Evolutionary conservation across 225 moss, liverwort and hornwort genomes (phyloP).

Genomic region (Takakia lepidozioides): DNA sequence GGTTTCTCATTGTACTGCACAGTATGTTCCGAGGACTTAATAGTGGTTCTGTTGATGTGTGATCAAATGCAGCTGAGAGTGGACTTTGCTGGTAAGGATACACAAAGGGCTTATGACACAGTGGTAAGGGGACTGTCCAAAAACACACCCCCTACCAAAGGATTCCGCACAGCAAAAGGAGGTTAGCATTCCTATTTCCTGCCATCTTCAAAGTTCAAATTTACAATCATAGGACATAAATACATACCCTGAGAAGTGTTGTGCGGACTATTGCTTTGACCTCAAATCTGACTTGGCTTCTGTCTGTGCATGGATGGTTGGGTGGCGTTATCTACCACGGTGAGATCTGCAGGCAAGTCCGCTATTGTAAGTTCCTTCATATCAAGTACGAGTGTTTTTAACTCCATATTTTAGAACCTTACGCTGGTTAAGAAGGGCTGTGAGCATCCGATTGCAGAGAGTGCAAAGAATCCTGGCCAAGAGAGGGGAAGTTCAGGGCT

Average conservation of each 20-base stretch:
- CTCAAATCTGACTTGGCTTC: background rate
- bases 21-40: too few relatives aligned
- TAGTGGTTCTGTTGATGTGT: too few relatives aligned
- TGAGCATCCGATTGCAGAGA: too few relatives aligned
- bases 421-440: too few relatives aligned
- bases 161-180: constrained; percentile 88
- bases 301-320: constrained; percentile 12
- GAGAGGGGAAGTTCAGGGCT: too few relatives aligned
- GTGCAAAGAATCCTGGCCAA: too few relatives aligned
- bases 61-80: constrained; percentile 60
- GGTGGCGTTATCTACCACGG: too few relatives aligned
- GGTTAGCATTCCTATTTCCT: constrained; percentile 16
- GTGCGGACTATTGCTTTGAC: background rate
- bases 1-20: too few relatives aligned
- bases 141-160: constrained; percentile 74
- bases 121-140: constrained; percentile 67
- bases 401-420: background rate
- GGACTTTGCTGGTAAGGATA: constrained; percentile 59
- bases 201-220: background rate
- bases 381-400: background rate
- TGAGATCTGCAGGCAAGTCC: constrained; percentile 57
- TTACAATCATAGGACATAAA: background rate
- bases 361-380: constrained; percentile 54
- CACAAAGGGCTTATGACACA: constrained; percentile 67
- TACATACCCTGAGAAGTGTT: background rate